A percentile compares a stretch with the other conserved stretches of the same genome.
These are phyloP conservation scores for Apophysomyces elegans DNA, from an alignment of 371 early-diverging fungal species.

Conservation along the genomic window DNA sequence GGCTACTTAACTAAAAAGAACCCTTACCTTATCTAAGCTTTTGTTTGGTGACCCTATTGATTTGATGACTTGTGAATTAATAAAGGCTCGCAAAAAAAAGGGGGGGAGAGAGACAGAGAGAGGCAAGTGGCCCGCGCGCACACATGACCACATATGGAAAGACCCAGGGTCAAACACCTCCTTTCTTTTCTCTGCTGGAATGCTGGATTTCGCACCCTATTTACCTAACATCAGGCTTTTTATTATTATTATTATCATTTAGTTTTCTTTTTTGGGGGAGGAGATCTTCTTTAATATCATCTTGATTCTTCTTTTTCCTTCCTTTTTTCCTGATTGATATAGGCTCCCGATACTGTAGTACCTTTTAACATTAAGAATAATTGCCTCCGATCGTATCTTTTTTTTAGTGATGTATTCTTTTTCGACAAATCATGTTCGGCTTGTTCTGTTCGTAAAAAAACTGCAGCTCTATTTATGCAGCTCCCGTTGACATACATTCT, in stretches of 20 bases:
- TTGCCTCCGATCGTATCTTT: too few species aligned
- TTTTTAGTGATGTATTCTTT: background rate
- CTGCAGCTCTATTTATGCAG: constrained; percentile 11
- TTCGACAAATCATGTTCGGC: background rate
- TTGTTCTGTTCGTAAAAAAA: constrained; percentile 9
- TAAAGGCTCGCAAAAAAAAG: too few species aligned
- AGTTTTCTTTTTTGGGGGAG: background rate
- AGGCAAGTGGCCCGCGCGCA: constrained; percentile 1
- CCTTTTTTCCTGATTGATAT: background rate
- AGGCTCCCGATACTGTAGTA: too few species aligned
- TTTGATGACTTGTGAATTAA: too few species aligned
- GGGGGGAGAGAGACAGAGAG: background rate
- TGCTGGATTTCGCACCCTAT: background rate
- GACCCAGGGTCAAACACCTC: background rate
- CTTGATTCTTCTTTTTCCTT: background rate
- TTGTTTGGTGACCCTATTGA: too few species aligned
- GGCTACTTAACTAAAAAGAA: too few species aligned
- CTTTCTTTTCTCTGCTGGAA: constrained; percentile 4
- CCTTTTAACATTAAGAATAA: too few species aligned
- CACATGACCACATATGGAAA: background rate
- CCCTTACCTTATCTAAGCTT: too few species aligned
- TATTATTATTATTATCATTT: constrained; percentile 4
- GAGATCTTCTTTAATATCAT: background rate
- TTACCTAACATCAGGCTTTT: background rate
- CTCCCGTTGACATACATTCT: constrained; percentile 12